Evolutionary conservation across 306 rosid genomes (phyloP), one percentile per base, ranked within the genome.

Genomic region (Quillaja saponaria): DNA sequence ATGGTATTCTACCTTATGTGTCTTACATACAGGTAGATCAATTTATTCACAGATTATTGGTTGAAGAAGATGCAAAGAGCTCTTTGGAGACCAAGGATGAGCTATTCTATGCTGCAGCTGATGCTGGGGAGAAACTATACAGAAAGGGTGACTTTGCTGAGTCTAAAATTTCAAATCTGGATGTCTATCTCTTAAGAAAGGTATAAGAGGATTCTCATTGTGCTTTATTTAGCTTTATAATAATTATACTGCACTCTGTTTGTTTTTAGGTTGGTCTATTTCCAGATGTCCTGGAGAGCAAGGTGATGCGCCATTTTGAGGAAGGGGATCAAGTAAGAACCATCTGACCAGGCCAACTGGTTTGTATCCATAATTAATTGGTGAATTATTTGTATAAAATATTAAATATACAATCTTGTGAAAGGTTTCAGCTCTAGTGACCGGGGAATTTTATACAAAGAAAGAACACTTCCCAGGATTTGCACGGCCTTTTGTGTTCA

Each of bases 401-500:
- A 60, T 41, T 61, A 41, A 58, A 49, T 55, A 34, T 67, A 16
- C 69, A 50, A 67, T 34, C 31, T 67, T 33, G 62, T 37, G 74
- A 38, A 82, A 91, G 98, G 87, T 91, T 82, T 91, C 98, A 37
- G 98, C 98, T 48, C 58, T 91, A 71, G 80, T 91, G 65, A 88
- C 98, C 0, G 98, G 96, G 44, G 98, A 91, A 21, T 91, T 91
- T 80, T 91, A 91, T 71, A 82, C 96, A 3, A 88, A 86, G 78
- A 91, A 84, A 75, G 90, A 86, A 72, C 92, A 91, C 75, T 91
- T 91, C 79, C 96, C 92, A 14, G 98, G 98, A 82, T 91, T 91
- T 72, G 96, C 92, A 34, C 74, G 96, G 45, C 96, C 98, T 68
- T 88, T 71, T 41, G 96, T 88, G 61, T 91, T 91, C 81, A 91